Evolutionary conservation across 495 filamentous ascomycete species (phyloP).

Genomic region (Neurospora discreta): DNA sequence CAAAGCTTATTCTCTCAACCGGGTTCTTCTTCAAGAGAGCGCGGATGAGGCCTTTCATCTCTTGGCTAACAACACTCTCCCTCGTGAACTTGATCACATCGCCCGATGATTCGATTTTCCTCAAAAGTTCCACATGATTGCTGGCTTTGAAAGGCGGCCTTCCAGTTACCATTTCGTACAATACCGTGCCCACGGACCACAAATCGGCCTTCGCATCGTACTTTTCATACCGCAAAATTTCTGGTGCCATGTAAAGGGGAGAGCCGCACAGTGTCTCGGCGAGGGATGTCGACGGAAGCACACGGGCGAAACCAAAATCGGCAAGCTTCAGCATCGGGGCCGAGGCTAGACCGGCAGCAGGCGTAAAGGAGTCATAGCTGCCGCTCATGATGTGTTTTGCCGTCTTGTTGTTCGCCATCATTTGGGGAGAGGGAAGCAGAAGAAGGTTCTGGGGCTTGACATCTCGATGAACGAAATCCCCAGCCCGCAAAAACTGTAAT

Average conservation of each 20-base stretch:
- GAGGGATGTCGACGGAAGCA: constrained; percentile 75
- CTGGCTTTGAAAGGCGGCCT: constrained; percentile 82
- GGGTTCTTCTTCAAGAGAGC: constrained; percentile 74
- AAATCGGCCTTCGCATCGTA: constrained; percentile 95
- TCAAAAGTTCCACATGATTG: constrained; percentile 89
- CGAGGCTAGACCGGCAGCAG: constrained; percentile 69
- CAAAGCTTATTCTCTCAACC: constrained; percentile 70
- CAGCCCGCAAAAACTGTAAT: constrained; percentile 71
- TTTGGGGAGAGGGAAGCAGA: constrained; percentile 70
- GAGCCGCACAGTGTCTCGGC: constrained; percentile 96
- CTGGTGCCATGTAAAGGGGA: constrained; percentile 97
- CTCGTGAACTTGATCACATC: constrained; percentile 75
- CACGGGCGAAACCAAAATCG: constrained; percentile 93
- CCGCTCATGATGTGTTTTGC: constrained; percentile 43
- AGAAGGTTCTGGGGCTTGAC: constrained; percentile 96
- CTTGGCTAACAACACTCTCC: constrained; percentile 57
- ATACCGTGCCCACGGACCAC: constrained; percentile 93
- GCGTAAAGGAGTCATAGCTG: constrained; percentile 66
- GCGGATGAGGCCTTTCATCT: constrained; percentile 73
- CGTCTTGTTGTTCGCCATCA: constrained; percentile 30
- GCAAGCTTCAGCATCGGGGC: constrained; percentile 94
- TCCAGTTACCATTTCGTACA: constrained; percentile 89
- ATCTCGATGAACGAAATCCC: constrained; percentile 88
- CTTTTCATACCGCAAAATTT: constrained; percentile 93
- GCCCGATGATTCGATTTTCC: constrained; percentile 77